Percentiles rank a stretch among this genome's conserved stretches.
Conservation (phyloP, 257 asterid genomes). For the Petunia axillaris region DNA sequence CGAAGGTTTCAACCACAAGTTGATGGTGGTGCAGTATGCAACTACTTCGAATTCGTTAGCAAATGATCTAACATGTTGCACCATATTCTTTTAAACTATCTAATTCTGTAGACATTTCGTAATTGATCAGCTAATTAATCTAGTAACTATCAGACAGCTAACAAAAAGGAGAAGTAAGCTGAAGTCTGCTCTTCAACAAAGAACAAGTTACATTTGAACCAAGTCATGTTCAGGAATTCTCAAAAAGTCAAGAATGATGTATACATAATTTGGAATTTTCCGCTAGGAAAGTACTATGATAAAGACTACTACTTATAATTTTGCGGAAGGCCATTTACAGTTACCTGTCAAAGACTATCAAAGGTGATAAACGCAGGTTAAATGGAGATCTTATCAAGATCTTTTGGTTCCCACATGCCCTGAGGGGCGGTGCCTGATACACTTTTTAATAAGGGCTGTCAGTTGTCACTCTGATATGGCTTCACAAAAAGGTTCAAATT, state of each 20-base stretch:
- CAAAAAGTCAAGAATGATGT: not conserved
- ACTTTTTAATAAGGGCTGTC: not conserved
- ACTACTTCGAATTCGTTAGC: no score
- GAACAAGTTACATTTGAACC: no score
- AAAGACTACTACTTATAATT: not conserved
- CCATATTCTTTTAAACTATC: no score
- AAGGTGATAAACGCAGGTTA: not conserved
- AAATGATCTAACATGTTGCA: no score
- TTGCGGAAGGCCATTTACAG: not conserved
- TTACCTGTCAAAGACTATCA: not conserved
- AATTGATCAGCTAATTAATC: no score
- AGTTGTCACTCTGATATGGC: not conserved
- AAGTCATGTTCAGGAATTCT: no score
- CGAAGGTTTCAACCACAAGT: no score
- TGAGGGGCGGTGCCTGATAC: not conserved
- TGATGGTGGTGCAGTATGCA: no score
- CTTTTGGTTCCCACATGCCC: not conserved
- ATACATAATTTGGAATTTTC: not conserved
- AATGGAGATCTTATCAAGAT: not conserved
- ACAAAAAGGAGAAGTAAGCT: no score
- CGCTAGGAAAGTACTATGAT: not conserved
- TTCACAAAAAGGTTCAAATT: not conserved
- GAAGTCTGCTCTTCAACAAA: no score
- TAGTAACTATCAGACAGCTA: no score
- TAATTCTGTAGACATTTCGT: no score